These are phyloP conservation scores for Chrysophaeum taylorii DNA, from an alignment of 352 stramenopile species.

Conservation along the genomic window DNA sequence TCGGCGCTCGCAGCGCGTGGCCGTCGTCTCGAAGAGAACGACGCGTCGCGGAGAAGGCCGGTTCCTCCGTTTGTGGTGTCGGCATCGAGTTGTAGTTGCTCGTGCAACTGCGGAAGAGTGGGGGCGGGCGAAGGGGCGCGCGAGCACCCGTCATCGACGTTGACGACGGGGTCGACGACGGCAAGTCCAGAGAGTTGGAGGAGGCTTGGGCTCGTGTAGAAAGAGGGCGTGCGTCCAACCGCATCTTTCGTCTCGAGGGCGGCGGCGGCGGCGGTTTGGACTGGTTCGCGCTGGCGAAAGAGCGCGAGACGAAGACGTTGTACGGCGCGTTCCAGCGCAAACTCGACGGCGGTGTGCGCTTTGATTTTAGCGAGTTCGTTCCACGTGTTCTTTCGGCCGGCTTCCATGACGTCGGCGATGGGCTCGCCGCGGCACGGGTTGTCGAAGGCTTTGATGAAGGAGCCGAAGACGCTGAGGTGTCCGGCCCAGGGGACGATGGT, in stretches of 20 bases:
- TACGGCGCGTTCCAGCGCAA: slow-evolving; percentile 81
- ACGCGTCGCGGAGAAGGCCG: no score
- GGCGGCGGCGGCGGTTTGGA: neutral
- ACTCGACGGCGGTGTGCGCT: slow-evolving; percentile 88
- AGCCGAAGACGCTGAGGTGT: slow-evolving; percentile 64
- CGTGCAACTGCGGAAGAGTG: no score
- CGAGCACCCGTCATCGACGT: neutral
- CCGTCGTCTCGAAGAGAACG: no score
- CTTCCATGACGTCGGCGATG: slow-evolving; percentile 22
- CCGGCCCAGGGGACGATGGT: slow-evolving; percentile 84
- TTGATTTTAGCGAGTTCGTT: slow-evolving; percentile 85
- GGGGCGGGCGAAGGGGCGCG: neutral
- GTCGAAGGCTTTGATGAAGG: slow-evolving; percentile 58
- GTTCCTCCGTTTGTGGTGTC: no score
- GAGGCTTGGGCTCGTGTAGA: slow-evolving; percentile 60
- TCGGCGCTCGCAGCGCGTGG: no score
- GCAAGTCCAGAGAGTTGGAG: slow-evolving; percentile 56
- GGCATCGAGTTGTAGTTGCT: no score
- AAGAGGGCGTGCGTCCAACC: slow-evolving; percentile 51
- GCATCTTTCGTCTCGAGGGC: neutral
- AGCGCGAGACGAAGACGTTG: slow-evolving; percentile 32
- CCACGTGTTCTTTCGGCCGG: slow-evolving; percentile 52
- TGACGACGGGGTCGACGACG: slow-evolving; percentile 37
- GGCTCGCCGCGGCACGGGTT: slow-evolving; percentile 61
- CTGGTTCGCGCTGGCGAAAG: slow-evolving; percentile 9